Evolutionary conservation across 148 eudicot genomes (phyloP).

Genomic region (Vaccinium darrowii): DNA sequence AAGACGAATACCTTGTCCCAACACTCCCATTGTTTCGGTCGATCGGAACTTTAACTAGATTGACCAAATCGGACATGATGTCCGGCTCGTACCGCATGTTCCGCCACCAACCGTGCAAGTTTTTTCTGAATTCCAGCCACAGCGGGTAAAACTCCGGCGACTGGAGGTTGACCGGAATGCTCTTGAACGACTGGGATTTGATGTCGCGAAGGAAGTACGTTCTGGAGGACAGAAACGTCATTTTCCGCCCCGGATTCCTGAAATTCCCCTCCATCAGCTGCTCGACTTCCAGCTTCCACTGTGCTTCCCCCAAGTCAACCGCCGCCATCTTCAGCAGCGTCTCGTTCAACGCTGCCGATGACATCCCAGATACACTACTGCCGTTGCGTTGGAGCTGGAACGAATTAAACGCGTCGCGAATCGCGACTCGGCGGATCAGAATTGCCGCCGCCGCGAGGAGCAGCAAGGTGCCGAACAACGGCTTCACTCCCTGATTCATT

Average conservation of each 20-base stretch:
- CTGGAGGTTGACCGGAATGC: slow-evolving; percentile 35
- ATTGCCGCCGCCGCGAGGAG: slow-evolving; percentile 49
- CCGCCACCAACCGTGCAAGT: slow-evolving; percentile 56
- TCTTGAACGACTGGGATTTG: slow-evolving; percentile 31
- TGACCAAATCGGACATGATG: slow-evolving; percentile 47
- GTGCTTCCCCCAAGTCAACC: slow-evolving; percentile 45
- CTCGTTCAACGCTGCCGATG: slow-evolving; percentile 35
- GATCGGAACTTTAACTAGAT: slow-evolving; percentile 29
- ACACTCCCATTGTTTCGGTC: background rate
- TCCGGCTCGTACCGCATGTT: slow-evolving; percentile 41
- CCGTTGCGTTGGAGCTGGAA: slow-evolving; percentile 15
- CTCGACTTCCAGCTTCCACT: slow-evolving; percentile 46
- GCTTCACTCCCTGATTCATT: slow-evolving; percentile 56
- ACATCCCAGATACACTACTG: slow-evolving; percentile 1
- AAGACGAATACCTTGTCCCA: slow-evolving; percentile 35
- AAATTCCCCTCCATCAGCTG: slow-evolving; percentile 50
- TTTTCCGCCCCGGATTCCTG: slow-evolving; percentile 23
- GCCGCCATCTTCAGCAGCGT: slow-evolving; percentile 59
- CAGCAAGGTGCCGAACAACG: slow-evolving; percentile 43
- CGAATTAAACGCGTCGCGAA: slow-evolving; percentile 37
- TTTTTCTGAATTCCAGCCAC: slow-evolving; percentile 40
- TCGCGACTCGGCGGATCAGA: slow-evolving; percentile 39
- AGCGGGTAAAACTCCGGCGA: slow-evolving; percentile 42
- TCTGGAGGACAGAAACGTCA: slow-evolving; percentile 47
- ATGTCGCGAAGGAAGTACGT: slow-evolving; percentile 25